phyloP scores from a whole-genome alignment of 768 basidiomycete genomes.

The Termitomyces sp. region DNA sequence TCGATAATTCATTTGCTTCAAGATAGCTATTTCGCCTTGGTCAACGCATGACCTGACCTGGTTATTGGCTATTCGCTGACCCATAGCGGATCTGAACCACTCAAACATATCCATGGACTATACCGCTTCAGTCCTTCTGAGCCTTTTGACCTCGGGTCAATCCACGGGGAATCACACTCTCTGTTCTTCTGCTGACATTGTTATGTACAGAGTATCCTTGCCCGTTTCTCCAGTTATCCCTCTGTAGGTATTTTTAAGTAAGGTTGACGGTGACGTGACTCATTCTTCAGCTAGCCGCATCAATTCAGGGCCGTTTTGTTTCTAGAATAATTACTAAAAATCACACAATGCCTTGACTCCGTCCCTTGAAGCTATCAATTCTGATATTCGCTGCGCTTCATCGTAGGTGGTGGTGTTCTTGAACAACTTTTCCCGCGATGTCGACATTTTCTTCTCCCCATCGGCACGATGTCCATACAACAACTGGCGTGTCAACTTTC shows the following conservation, averaged over 20 bases:
- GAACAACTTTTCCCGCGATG: slow-evolving; percentile 1
- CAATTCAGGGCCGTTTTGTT: neutral
- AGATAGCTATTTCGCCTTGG: neutral
- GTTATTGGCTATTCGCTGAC: neutral
- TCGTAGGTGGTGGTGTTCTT: neutral
- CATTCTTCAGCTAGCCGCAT: too few relatives aligned
- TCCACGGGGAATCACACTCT: neutral
- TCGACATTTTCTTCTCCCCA: slow-evolving; percentile 1
- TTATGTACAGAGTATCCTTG: neutral
- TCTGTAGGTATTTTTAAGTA: too few relatives aligned
- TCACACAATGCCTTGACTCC: neutral
- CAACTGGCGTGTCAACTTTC: neutral
- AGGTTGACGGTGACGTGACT: neutral
- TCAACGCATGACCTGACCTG: neutral
- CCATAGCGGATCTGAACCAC: neutral
- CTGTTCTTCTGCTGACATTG: neutral
- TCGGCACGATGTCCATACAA: slow-evolving; percentile 1
- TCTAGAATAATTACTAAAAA: neutral
- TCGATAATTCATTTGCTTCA: too few relatives aligned
- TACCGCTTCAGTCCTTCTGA: neutral
- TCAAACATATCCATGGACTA: neutral
- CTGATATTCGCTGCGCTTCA: neutral
- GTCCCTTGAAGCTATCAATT: neutral
- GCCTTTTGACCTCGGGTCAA: neutral
- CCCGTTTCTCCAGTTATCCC: too few relatives aligned